Percentiles rank a stretch among this genome's conserved stretches.
Evolutionary conservation across 2,329 filamentous ascomycete genomes (phyloP).

Genomic region (Colletotrichum sidae): DNA sequence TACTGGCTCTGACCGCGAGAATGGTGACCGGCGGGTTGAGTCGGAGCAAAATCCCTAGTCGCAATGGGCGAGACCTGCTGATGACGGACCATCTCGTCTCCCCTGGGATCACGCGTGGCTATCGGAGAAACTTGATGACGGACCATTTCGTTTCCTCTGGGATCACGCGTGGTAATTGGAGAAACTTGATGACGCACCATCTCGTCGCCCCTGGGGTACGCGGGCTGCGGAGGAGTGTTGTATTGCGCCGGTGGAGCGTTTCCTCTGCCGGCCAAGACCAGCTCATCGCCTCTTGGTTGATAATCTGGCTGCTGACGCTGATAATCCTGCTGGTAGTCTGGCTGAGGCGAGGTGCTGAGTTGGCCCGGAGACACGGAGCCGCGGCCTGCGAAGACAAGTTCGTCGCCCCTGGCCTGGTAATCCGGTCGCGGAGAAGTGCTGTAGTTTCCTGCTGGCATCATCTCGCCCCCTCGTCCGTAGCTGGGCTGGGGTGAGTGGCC

Average conservation of each 20-base stretch:
- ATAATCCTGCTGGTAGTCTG: conserved; percentile 32
- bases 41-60: conserved; percentile 47
- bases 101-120: conserved; percentile 10
- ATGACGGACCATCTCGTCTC: conserved; percentile 20
- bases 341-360: conserved; percentile 43
- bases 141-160: conserved; percentile 17
- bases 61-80: conserved; percentile 22
- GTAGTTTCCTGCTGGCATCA: conserved; percentile 40
- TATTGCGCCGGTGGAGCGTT: conserved; percentile 46
- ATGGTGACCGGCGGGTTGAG: conserved; percentile 44
- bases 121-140: conserved; percentile 25
- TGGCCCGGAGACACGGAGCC: conserved; percentile 46
- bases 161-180: conserved; percentile 13
- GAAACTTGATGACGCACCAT: conserved; percentile 25
- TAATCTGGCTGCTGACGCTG: conserved; percentile 35
- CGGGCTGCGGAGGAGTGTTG: conserved; percentile 41
- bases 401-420: conserved; percentile 30
- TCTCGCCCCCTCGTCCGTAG: conserved; percentile 24
- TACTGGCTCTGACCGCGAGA: conserved; percentile 46
- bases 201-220: conserved; percentile 30
- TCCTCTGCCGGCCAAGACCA: conserved; percentile 49
- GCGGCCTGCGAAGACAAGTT: conserved; percentile 47
- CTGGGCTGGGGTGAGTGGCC: conserved; percentile 25
- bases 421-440: conserved; percentile 41
- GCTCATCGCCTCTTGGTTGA: conserved; percentile 31